phyloP scores from a whole-genome alignment of 2,329 filamentous ascomycete species.

The Xylaria sp. region DNA sequence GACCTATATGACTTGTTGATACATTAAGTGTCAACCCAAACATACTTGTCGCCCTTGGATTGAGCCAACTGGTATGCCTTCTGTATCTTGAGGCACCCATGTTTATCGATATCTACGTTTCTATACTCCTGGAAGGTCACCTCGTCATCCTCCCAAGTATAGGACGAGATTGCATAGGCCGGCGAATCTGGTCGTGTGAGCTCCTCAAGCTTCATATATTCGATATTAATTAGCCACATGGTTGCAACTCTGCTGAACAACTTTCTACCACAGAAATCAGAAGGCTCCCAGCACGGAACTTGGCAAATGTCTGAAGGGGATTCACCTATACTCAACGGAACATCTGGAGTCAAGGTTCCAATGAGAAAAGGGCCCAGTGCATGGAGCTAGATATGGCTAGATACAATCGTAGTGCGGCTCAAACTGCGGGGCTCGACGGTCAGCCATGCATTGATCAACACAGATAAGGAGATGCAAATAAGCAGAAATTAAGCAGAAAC shows the following conservation, averaged over 20 bases:
- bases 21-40: conserved; percentile 8
- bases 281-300: no score
- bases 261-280: no score
- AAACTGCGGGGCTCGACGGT: no score
- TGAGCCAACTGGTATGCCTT: neutral
- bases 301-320: no score
- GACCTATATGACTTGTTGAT: conserved; percentile 7
- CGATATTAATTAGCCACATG: conserved; percentile 5
- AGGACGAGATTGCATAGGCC: conserved; percentile 4
- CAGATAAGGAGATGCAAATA: no score
- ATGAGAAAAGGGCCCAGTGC: no score
- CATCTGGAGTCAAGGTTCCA: no score
- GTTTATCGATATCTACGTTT: neutral
- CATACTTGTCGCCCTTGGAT: neutral
- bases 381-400: no score
- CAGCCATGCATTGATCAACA: no score
- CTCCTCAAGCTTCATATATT: neutral
- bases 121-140: neutral
- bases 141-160: conserved; percentile 6
- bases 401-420: no score
- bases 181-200: neutral
- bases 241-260: neutral
- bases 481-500: no score
- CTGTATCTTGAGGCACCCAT: neutral
- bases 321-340: no score